A percentile compares a stretch with the other conserved stretches of the same genome.
Evolutionary conservation across 2,329 filamentous ascomycete genomes (phyloP).

Genomic region (Coniochaeta ligniaria): DNA sequence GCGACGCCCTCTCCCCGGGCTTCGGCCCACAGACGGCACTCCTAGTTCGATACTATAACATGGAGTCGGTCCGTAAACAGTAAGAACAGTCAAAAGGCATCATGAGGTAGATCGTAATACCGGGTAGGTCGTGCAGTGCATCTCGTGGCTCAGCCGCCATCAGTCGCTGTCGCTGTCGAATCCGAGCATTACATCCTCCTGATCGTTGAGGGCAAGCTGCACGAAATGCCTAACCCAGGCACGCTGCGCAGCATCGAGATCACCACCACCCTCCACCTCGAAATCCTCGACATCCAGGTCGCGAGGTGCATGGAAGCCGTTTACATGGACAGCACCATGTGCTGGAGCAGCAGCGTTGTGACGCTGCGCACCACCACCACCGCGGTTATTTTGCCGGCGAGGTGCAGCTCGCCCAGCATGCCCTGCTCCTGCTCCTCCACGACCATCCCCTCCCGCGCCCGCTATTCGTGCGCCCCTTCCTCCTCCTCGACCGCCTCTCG

Average conservation of each 20-base stretch:
- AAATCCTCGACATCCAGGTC: neutral
- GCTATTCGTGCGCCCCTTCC: constrained; percentile 1
- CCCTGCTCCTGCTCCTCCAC: constrained; percentile 3
- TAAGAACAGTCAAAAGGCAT: neutral
- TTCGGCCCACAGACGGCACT: neutral
- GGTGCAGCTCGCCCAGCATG: constrained; percentile 1
- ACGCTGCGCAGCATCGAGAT: constrained; percentile 36
- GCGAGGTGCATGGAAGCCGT: neutral
- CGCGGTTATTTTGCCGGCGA: constrained; percentile 1
- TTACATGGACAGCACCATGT: neutral
- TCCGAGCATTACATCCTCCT: constrained; percentile 38
- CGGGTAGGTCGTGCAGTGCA: neutral
- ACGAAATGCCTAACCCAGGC: constrained; percentile 50
- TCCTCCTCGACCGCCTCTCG: constrained; percentile 4
- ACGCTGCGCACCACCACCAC: constrained; percentile 3
- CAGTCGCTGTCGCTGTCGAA: constrained; percentile 26
- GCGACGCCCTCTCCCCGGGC: neutral
- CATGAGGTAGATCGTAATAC: constrained; percentile 1
- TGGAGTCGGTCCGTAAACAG: neutral
- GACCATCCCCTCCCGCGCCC: neutral
- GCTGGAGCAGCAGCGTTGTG: neutral
- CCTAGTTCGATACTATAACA: neutral
- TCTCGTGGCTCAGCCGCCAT: neutral
- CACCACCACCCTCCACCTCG: neutral
- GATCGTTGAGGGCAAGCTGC: constrained; percentile 43